Base-by-base conservation (phyloP, 2,329 filamentous ascomycete genomes). In the Gnomoniopsis sp. region DNA sequence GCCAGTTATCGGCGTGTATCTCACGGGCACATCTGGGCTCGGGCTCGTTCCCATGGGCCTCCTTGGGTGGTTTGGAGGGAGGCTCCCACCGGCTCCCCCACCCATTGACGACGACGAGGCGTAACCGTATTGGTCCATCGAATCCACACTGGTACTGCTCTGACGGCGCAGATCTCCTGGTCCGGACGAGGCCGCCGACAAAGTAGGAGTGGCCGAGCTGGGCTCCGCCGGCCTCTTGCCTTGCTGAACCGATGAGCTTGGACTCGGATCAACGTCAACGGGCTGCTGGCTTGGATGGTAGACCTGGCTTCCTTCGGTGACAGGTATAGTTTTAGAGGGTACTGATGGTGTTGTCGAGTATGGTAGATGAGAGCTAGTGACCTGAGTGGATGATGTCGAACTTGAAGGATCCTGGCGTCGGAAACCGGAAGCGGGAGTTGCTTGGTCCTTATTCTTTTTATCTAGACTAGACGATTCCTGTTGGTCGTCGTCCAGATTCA, bases 1-100 rank as follows among this genome's bases (percentile, higher is more conserved):
- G 21, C 79, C 73, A 30, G 82, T 85, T 62, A 85, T 81, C 12
- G 82, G 82, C 22, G 82, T 85, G 63, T 82, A 70, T 68, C 79
- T 84, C 64, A 81, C 70, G 17, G 75, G 74, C 15, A 74, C 60
- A 44, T 78, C 77, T 44, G 68, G 64, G 48, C 70, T 60, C 48
- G 67, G 66, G 57, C 70, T 67, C 23, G 44, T 14, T 57, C 71
- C 66, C 65, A 78, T 73, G 7, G 78, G 79, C 59, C 79, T 74
- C 67, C 74, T 74, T 30, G 72, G 67, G 55, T 67, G 67, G 58
- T 66, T 69, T 21, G 68, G 47, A 23, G 55, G 53, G 38, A 60
- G 44, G 17, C 55, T 55, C 52, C 60, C 44, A 52, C 53, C 57
- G 51, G 55, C 64, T 50, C 66, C 69, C 65, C 59, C 68, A 58